Base-by-base conservation (phyloP, 2,329 filamentous ascomycete genomes). In the Ascochyta clinopodiicola region DNA sequence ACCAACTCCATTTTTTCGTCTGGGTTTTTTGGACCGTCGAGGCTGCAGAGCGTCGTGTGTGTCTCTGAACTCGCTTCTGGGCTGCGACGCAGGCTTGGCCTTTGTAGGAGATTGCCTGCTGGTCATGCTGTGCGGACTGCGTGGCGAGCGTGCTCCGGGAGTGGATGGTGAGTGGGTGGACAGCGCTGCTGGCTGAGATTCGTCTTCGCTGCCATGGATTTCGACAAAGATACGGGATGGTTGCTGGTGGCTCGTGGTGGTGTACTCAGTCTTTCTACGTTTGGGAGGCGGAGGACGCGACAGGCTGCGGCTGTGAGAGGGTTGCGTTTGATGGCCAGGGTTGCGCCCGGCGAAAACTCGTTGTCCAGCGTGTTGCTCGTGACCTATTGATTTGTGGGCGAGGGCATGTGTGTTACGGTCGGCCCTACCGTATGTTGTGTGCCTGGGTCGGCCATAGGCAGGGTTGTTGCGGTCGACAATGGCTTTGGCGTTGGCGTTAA, bases 231-330 rank as follows among this genome's bases (percentile, higher is more conserved):
- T 21, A 2, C 7, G 4, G 10, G 4, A 4, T 29, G 25, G 4
- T 19, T 10, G 4, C 15, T 7, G 3, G 25, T 17, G 29, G 10
- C 4, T 13, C 17, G n/a, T 9, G 32, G 38, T 13, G 22, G 10
- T 4, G 19, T 62, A 51, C 8, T 56, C 43, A 6, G 38, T 64
- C 31, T 67, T 72, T 39, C 60, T 60, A 29, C 68, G 59, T 35
- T 72, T 72, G 8, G 22, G 19, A 12, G 57, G 42, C 9, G 43
- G 35, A 22, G 37, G 15, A 17, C 32, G 46, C 24, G 25, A 8
- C 6, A 17, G 8, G 8, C 21, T 35, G 37, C 31, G 31, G 10
- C 12, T 31, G 7, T 24, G 7, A 10, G 27, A 32, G n/a, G 25
- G 22, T 5, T 27, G 4, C 13, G 27, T 6, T 24, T 12, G 15